phyloP scores from a whole-genome alignment of 2,329 filamentous ascomycete genomes.

The Emericellopsis cladophorae region DNA sequence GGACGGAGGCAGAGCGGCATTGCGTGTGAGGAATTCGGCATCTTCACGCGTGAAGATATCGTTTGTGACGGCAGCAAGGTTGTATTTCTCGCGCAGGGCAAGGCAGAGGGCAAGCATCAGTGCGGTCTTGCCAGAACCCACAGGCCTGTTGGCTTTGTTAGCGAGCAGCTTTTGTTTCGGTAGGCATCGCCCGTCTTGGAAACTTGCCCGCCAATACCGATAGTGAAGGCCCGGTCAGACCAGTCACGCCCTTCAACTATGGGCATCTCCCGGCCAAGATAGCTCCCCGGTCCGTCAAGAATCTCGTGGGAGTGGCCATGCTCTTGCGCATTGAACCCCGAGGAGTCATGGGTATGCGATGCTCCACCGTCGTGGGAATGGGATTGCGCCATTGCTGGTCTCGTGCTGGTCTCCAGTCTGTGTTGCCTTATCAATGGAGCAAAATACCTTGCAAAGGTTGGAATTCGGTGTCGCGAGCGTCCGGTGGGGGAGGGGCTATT shows the following conservation, averaged over 20 bases:
- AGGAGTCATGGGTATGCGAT: too few relatives aligned
- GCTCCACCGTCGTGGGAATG: conserved; percentile 41
- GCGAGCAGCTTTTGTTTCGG: background rate
- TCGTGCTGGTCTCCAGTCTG: too few relatives aligned
- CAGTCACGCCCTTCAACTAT: conserved; percentile 81
- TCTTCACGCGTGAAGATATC: conserved; percentile 98
- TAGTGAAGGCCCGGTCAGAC: conserved; percentile 80
- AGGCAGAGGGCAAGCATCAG: conserved; percentile 90
- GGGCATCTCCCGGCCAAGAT: conserved; percentile 81
- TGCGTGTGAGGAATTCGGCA: conserved; percentile 86
- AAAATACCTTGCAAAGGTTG: too few relatives aligned
- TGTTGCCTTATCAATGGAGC: too few relatives aligned
- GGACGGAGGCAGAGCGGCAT: conserved; percentile 67
- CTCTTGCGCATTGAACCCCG: conserved; percentile 43
- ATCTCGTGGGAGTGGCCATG: conserved; percentile 96
- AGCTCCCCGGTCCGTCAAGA: conserved; percentile 85
- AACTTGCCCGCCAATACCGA: conserved; percentile 91
- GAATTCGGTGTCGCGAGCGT: too few relatives aligned
- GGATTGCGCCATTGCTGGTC: conserved; percentile 18
- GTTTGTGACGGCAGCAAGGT: conserved; percentile 91
- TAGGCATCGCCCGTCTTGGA: background rate
- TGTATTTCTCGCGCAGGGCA: conserved; percentile 67
- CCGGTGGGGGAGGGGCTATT: too few relatives aligned
- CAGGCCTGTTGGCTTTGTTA: conserved; percentile 46
- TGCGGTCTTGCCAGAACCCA: conserved; percentile 94